Conservation (phyloP, 2,329 filamentous ascomycete genomes). For the Trichoderma koningiopsis region DNA sequence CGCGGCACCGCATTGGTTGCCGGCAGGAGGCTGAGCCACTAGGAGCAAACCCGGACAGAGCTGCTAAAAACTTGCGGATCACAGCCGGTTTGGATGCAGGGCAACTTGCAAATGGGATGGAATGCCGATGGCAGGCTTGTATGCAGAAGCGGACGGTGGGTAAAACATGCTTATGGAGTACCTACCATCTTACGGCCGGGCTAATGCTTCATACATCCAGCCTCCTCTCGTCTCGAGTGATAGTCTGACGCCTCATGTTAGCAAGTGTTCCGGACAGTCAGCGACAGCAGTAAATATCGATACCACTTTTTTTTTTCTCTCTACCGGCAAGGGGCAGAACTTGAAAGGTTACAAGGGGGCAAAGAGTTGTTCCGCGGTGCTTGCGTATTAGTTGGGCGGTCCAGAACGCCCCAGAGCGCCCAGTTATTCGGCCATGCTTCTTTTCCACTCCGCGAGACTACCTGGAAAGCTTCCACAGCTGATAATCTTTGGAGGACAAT, state of each 20-base stretch:
- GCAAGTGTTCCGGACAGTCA: not conserved
- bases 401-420: not conserved
- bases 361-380: not conserved
- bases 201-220: conserved; percentile 1
- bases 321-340: not conserved
- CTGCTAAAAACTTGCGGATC: conserved; percentile 17
- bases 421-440: not conserved
- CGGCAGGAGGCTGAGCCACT: conserved; percentile 21
- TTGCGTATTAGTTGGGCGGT: not conserved
- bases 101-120: conserved; percentile 22
- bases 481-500: not conserved
- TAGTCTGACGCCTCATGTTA: conserved; percentile 13
- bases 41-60: conserved; percentile 16
- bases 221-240: not conserved
- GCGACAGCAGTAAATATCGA: not conserved
- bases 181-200: not conserved
- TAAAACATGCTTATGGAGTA: conserved; percentile 6
- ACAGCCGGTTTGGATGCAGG: conserved; percentile 18
- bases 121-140: conserved; percentile 6
- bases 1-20: conserved; percentile 19
- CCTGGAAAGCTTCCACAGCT: not conserved
- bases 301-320: not conserved
- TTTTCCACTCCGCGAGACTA: not conserved
- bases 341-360: not conserved
- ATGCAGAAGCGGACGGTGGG: not conserved